Base-by-base conservation (phyloP, 441 rosid species). In the Macaranga tanarius region DNA sequence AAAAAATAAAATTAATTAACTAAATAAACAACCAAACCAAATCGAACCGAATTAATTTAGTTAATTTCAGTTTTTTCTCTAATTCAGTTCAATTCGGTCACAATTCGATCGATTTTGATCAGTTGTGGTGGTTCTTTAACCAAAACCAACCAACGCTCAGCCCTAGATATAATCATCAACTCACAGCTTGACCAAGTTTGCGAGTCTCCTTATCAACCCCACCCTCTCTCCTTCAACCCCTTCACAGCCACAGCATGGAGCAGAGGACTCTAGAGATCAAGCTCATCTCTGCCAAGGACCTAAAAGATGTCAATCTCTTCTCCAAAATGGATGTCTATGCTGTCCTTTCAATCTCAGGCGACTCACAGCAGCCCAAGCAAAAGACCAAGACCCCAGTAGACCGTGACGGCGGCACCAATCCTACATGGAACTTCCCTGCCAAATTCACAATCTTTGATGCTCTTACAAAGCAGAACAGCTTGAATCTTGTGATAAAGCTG, bases 251-350 rank as follows among this genome's bases (percentile, higher is more conserved):
- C 10, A 45, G 10, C 6, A 88, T 84, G 90, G 87, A 79, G 47
- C 61, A 65, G 34, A 80, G 81, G 13, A 71, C 77, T 47, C 65
- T 90, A 13, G 88, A 90, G 22, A 69, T 88, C 70, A 83, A 85
- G 64, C 64, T 88, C 48, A 74, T 78, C 70, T 81, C 78, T 9
- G 96, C 91, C 19, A 84, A 79, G 60, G 79, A 82, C 75, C 81
- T 90, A 22, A 79, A 86, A 76, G 72, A 86, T 63, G 90, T 86
- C 48, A 86, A 85, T 69, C 73, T 85, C 55, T 54, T 90, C 75
- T 66, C 84, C 67, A 82, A 80, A 67, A 90, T 88, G 96, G 91
- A 86, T 67, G 91, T 86, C 4, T 90, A 87, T 79, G 88, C 76
- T 17, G 81, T 83, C 59, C 86, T 81, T 75, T 83, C 81, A 16